phyloP scores from a whole-genome alignment of 2,329 filamentous ascomycete species.

The Penicillium hordei region DNA sequence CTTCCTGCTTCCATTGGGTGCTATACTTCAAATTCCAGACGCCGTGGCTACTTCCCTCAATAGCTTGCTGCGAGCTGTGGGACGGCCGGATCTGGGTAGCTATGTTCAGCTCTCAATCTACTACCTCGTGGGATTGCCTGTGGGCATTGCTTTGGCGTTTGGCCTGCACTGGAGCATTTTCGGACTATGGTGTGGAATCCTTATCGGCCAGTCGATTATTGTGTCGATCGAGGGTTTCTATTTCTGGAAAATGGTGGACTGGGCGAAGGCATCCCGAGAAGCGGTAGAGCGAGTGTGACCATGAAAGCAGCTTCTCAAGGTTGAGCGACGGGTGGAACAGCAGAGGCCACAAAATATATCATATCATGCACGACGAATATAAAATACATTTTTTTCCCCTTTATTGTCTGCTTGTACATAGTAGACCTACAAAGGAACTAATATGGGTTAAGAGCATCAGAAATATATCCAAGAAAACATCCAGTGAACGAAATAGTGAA shows the following conservation, averaged over 20 bases:
- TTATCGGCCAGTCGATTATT: slow-evolving; percentile 63
- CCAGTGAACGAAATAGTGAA: background rate
- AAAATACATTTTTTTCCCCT: background rate
- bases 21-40: slow-evolving; percentile 83
- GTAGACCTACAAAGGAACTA: background rate
- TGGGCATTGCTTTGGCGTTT: slow-evolving; percentile 73
- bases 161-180: slow-evolving; percentile 70
- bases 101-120: slow-evolving; percentile 81
- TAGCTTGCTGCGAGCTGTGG: slow-evolving; percentile 79
- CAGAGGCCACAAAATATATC: background rate
- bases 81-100: slow-evolving; percentile 79
- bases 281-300: slow-evolving; percentile 6
- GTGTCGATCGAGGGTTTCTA: slow-evolving; percentile 54
- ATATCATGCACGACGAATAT: background rate
- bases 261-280: slow-evolving; percentile 11
- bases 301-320: background rate
- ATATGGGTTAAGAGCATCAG: background rate
- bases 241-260: slow-evolving; percentile 34
- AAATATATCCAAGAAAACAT: background rate
- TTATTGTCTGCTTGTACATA: background rate
- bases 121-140: slow-evolving; percentile 76
- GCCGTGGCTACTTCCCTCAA: slow-evolving; percentile 72
- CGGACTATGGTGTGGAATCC: slow-evolving; percentile 75
- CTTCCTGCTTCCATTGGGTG: slow-evolving; percentile 70
- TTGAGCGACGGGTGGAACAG: background rate